phyloP scores from a whole-genome alignment of 306 rosid species.

The Casuarina equisetifolia region DNA sequence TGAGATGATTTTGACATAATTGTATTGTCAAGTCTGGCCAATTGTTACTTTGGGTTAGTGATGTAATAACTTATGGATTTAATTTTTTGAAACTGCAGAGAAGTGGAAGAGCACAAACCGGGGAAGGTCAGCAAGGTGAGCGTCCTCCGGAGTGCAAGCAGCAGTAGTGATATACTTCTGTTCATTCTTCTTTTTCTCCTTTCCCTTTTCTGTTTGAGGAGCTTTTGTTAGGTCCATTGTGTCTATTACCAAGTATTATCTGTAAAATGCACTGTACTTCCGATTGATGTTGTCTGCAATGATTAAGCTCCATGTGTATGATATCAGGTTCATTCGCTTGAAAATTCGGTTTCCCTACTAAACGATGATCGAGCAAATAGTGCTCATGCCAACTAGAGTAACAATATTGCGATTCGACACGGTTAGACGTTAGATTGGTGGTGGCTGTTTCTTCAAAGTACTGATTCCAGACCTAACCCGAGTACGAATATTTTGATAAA shows the following conservation, averaged over 20 bases:
- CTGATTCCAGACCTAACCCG: too few relatives aligned
- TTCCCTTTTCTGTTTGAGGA: constrained; percentile 1
- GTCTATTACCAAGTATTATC: not conserved
- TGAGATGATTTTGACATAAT: not conserved
- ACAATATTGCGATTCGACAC: too few relatives aligned
- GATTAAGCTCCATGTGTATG: not conserved
- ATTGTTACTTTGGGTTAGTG: constrained; percentile 1
- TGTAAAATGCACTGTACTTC: not conserved
- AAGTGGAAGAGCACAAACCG: constrained; percentile 23
- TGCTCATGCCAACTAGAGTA: too few relatives aligned
- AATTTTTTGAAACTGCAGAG: constrained; percentile 31
- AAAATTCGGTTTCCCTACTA: not conserved
- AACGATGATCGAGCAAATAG: too few relatives aligned
- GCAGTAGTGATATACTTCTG: constrained; percentile 33
- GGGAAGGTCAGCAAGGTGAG: constrained; percentile 36
- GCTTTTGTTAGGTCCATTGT: constrained; percentile 11
- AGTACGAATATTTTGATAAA: too few relatives aligned
- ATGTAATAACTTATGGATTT: constrained; percentile 3
- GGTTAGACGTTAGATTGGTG: too few relatives aligned
- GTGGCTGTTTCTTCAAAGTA: too few relatives aligned
- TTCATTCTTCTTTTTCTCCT: not conserved
- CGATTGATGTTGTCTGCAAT: not conserved
- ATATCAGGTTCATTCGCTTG: not conserved
- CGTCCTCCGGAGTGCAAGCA: constrained; percentile 52
- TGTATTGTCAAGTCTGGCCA: not conserved